A percentile compares a stretch with the other conserved stretches of the same genome.
Conservation (phyloP, 2,329 filamentous ascomycete species). For the Rhexocercosporidium sp. region DNA sequence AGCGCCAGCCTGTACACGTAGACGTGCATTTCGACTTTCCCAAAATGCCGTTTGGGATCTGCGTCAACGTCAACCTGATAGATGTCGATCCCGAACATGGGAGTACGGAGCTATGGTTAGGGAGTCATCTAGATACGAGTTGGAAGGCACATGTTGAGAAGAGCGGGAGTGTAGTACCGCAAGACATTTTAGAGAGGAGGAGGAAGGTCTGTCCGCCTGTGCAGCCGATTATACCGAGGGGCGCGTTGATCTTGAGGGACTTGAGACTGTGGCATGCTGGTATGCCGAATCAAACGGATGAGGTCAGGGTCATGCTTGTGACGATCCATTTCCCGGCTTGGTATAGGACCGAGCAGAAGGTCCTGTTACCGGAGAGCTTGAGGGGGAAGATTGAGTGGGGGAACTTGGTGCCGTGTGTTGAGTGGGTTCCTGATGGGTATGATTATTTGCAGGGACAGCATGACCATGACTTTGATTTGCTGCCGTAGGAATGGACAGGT, state of each 20-base stretch:
- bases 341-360: conserved; percentile 41
- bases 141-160: conserved; percentile 32
- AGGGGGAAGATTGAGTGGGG: conserved; percentile 44
- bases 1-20: conserved; percentile 49
- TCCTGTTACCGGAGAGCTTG: conserved; percentile 41
- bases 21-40: conserved; percentile 54
- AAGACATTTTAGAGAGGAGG: conserved; percentile 46
- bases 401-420: conserved; percentile 42
- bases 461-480: conserved; percentile 44
- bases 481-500: conserved; percentile 11
- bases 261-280: conserved; percentile 66
- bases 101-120: conserved; percentile 56
- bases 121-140: conserved; percentile 48
- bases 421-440: conserved; percentile 45
- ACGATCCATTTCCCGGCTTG: conserved; percentile 46
- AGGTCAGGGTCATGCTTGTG: conserved; percentile 60
- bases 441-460: conserved; percentile 46
- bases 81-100: conserved; percentile 52
- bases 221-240: conserved; percentile 57
- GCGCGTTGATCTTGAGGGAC: conserved; percentile 61
- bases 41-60: conserved; percentile 52
- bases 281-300: conserved; percentile 58
- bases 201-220: conserved; percentile 47
- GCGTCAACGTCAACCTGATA: conserved; percentile 53
- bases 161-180: conserved; percentile 24